Evolutionary conservation across 495 filamentous ascomycete genomes (phyloP).

Genomic region (Penicillium tannophilum): DNA sequence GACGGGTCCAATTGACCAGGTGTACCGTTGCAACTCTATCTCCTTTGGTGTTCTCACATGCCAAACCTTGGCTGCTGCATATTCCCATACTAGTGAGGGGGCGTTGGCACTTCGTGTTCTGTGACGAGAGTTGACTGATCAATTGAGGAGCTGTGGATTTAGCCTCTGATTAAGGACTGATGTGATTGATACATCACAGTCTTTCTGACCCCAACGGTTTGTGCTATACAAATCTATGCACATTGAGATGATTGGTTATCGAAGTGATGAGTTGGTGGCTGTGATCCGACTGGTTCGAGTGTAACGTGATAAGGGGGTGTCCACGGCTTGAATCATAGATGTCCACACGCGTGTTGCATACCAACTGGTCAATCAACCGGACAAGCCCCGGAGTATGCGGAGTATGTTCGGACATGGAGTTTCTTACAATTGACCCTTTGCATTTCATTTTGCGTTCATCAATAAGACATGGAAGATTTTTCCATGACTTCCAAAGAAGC

Average conservation of each 20-base stretch:
- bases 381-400: not conserved
- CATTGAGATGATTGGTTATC: not conserved
- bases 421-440: not conserved
- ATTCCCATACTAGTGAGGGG: not conserved
- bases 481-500: not conserved
- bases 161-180: not conserved
- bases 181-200: not conserved
- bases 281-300: not conserved
- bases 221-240: not conserved
- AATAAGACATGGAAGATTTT: not conserved
- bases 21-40: not conserved
- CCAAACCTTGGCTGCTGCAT: not conserved
- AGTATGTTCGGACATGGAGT: not conserved
- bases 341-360: not conserved
- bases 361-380: not conserved
- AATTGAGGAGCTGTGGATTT: not conserved
- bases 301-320: not conserved
- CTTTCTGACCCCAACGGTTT: not conserved
- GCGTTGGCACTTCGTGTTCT: not conserved
- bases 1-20: constrained; percentile 1
- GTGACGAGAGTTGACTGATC: not conserved
- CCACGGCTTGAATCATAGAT: too few relatives aligned
- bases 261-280: not conserved
- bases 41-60: not conserved
- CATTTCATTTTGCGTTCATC: not conserved